phyloP scores from a whole-genome alignment of 495 filamentous ascomycete species.

The Tetracladium setigerum region DNA sequence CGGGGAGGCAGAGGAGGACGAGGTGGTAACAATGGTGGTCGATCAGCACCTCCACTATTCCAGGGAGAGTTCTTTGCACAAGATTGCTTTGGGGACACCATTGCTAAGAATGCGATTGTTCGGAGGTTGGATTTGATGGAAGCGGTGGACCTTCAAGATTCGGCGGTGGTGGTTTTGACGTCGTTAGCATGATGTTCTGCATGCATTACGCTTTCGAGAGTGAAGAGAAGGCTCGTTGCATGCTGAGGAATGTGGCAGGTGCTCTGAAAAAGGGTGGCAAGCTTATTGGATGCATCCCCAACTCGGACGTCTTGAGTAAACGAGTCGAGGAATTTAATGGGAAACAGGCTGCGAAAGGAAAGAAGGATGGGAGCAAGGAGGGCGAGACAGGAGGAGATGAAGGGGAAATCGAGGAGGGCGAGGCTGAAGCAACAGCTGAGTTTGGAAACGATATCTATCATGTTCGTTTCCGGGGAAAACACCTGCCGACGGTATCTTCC shows the following conservation, averaged over 20 bases:
- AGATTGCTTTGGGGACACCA: constrained; percentile 79
- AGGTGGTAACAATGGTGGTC: constrained; percentile 25
- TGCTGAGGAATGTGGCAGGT: constrained; percentile 89
- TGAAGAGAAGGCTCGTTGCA: constrained; percentile 77
- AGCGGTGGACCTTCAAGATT: constrained; percentile 36
- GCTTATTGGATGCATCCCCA: constrained; percentile 89
- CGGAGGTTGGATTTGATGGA: constrained; percentile 78
- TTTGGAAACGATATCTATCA: constrained; percentile 94
- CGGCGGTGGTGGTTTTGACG: constrained; percentile 78
- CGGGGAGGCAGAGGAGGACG: constrained; percentile 47
- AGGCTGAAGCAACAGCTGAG: constrained; percentile 50
- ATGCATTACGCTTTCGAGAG: constrained; percentile 98
- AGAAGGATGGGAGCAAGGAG: constrained; percentile 22
- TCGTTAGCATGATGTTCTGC: constrained; percentile 98
- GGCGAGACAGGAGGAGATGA: constrained; percentile 27
- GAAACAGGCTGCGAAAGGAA: constrained; percentile 27
- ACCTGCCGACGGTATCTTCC: constrained; percentile 74
- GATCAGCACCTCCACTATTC: constrained; percentile 51
- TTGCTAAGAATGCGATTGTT: constrained; percentile 70
- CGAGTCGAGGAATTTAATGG: constrained; percentile 56
- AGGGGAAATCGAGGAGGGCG: constrained; percentile 43
- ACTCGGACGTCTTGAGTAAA: constrained; percentile 75
- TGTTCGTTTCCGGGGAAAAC: constrained; percentile 72
- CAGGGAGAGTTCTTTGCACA: constrained; percentile 78
- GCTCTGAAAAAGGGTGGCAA: constrained; percentile 86